Evolutionary conservation across 371 early-diverging fungal genomes (phyloP).

Genomic region (Dichotomocladium elegans): DNA sequence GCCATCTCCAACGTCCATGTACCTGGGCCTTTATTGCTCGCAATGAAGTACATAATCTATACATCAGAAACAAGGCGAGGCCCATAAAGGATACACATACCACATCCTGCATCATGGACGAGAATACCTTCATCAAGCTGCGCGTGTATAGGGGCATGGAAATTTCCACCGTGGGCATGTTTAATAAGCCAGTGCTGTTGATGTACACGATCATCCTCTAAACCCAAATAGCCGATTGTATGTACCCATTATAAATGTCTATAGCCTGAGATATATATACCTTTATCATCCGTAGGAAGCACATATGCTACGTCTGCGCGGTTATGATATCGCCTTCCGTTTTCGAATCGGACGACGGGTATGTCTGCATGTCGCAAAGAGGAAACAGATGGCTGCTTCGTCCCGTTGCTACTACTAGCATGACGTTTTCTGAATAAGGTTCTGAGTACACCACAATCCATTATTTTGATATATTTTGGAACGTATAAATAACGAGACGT

Average conservation of each 20-base stretch:
- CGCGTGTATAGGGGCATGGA: conserved; percentile 3
- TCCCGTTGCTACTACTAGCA: too few relatives aligned
- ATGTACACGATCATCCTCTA: background rate
- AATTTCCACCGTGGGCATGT: background rate
- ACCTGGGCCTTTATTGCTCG: conserved; percentile 30
- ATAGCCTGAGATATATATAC: conserved; percentile 2
- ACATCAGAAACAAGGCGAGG: too few relatives aligned
- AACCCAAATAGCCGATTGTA: too few relatives aligned
- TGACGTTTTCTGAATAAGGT: too few relatives aligned
- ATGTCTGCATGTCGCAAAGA: too few relatives aligned
- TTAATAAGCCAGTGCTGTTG: background rate
- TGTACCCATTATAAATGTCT: too few relatives aligned
- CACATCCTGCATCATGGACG: conserved; percentile 18
- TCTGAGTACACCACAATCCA: too few relatives aligned
- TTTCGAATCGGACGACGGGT: too few relatives aligned
- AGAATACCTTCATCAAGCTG: conserved; percentile 11
- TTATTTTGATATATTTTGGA: too few relatives aligned
- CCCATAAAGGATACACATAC: background rate
- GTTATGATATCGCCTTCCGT: conserved; percentile 46
- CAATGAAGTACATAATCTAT: too few relatives aligned
- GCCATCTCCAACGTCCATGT: conserved; percentile 21
- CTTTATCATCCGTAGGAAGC: conserved; percentile 49
- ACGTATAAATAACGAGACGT: too few relatives aligned
- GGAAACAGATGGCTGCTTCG: too few relatives aligned
- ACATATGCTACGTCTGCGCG: conserved; percentile 40